Evolutionary conservation across 1,139 yeast genomes (phyloP).

Genomic region (Blastobotrys arbuscula): DNA sequence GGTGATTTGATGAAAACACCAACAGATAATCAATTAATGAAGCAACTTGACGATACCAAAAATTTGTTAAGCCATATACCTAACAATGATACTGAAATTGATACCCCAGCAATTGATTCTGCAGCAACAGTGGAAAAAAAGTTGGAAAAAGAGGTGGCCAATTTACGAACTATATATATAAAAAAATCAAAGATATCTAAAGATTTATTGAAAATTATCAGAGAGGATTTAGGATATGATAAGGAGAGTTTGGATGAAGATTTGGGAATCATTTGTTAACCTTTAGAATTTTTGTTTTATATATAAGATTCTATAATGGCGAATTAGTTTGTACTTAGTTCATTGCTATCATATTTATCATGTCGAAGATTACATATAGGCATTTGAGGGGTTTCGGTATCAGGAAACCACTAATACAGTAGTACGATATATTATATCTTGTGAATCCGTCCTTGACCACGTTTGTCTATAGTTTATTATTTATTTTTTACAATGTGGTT

Average conservation of each 20-base stretch:
- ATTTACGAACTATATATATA: constrained; percentile 3
- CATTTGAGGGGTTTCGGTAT: too few relatives aligned
- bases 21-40: constrained; percentile 12
- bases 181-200: constrained; percentile 16
- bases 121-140: not conserved
- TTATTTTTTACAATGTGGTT: too few relatives aligned
- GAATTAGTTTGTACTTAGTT: too few relatives aligned
- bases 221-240: constrained; percentile 10
- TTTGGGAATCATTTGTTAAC: constrained; percentile 2
- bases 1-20: constrained; percentile 9
- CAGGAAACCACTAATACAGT: too few relatives aligned
- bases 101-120: not conserved
- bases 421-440: too few relatives aligned
- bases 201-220: constrained; percentile 13
- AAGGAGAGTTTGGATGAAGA: constrained; percentile 9
- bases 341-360: too few relatives aligned
- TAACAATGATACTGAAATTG: not conserved
- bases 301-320: not conserved
- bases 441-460: too few relatives aligned
- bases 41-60: constrained; percentile 2
- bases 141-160: constrained; percentile 4
- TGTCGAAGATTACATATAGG: too few relatives aligned
- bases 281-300: not conserved
- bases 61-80: not conserved
- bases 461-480: too few relatives aligned